A percentile compares a stretch with the other conserved stretches of the same genome.
phyloP scores from a whole-genome alignment of 2,329 filamentous ascomycete species.

The Clonostachys solani region DNA sequence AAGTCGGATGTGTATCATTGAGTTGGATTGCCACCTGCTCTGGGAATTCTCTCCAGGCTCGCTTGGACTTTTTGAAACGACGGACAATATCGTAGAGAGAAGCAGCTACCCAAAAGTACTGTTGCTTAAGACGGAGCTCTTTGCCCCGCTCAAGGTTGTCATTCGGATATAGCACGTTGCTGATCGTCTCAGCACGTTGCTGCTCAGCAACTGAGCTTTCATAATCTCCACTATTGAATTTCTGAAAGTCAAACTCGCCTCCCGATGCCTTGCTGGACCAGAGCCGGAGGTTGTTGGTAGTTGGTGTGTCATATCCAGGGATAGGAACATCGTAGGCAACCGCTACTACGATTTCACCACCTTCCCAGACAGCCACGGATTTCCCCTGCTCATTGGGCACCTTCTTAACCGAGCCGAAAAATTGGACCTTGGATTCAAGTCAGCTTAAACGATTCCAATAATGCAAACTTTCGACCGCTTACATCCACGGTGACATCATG shows the following conservation, averaged over 20 bases:
- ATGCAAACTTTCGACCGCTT: conserved; percentile 18
- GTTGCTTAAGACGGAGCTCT: conserved; percentile 95
- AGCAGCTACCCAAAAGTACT: conserved; percentile 99
- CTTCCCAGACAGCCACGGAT: conserved; percentile 75
- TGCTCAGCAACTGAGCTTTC: conserved; percentile 98
- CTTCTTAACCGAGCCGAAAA: conserved; percentile 83
- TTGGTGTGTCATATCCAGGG: conserved; percentile 82
- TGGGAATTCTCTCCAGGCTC: conserved; percentile 86
- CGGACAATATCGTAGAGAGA: conserved; percentile 95
- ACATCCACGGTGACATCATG: conserved; percentile 92
- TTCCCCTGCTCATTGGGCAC: conserved; percentile 73
- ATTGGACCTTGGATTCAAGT: conserved; percentile 62
- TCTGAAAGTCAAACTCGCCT: conserved; percentile 98
- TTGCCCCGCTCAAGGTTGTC: conserved; percentile 96
- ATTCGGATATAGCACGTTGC: conserved; percentile 94
- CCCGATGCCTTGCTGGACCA: conserved; percentile 98
- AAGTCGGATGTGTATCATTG: conserved; percentile 95
- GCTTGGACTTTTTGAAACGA: conserved; percentile 95
- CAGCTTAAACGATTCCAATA: neutral
- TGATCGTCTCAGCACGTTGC: conserved; percentile 98
- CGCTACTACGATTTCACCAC: conserved; percentile 86
- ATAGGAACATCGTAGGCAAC: conserved; percentile 92
- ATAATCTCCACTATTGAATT: conserved; percentile 98
- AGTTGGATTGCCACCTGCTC: conserved; percentile 96
- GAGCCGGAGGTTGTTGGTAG: conserved; percentile 92